phyloP scores from a whole-genome alignment of 768 basidiomycete species.

The Tricholoma matsutake region DNA sequence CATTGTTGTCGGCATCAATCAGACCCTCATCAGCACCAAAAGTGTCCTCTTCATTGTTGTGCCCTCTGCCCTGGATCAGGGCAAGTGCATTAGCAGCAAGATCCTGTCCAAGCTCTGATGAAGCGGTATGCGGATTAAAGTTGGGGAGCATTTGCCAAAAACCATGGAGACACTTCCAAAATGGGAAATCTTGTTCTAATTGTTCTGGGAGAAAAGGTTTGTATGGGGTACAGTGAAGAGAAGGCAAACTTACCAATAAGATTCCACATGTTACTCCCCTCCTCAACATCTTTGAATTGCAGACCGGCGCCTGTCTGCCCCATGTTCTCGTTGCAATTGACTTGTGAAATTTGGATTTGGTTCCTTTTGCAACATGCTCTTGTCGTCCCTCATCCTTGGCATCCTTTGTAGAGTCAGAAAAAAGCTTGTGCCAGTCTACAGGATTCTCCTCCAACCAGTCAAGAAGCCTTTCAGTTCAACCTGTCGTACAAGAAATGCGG shows the following conservation, averaged over 20 bases:
- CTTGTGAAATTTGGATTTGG: background rate
- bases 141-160: constrained; percentile 6
- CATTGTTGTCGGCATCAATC: no score
- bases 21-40: background rate
- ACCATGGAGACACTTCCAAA: background rate
- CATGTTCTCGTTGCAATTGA: background rate
- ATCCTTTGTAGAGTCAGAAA: background rate
- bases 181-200: background rate
- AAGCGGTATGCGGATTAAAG: constrained; percentile 7
- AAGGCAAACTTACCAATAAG: no score
- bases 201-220: background rate
- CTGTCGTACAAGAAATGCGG: background rate
- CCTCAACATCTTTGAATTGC: background rate
- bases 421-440: background rate
- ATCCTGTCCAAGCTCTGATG: constrained; percentile 9
- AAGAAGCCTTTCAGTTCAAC: background rate
- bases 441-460: background rate
- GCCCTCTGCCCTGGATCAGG: background rate
- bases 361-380: background rate
- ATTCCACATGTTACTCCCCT: background rate
- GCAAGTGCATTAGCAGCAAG: background rate
- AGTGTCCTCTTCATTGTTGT: background rate
- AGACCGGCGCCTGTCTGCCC: background rate
- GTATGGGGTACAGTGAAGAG: no score
- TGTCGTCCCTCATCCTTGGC: background rate